A percentile compares a stretch with the other conserved stretches of the same genome.
phyloP scores from a whole-genome alignment of 73 alveolate genomes.

The Stentor coeruleus region DNA sequence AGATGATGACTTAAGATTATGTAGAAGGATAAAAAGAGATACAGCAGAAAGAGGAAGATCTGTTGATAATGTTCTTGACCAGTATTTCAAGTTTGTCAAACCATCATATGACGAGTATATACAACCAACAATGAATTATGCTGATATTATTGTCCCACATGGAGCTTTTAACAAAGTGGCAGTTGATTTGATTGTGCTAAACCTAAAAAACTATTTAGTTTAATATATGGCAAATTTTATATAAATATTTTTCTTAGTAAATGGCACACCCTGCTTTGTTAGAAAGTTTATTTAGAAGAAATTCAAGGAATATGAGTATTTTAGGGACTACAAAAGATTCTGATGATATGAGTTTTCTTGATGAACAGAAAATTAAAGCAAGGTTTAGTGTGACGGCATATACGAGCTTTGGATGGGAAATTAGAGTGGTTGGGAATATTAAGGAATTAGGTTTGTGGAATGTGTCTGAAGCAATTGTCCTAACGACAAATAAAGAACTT shows the following conservation, averaged over 20 bases:
- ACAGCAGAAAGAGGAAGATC: slow-evolving; percentile 90
- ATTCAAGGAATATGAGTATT: too few species aligned
- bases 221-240: too few species aligned
- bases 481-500: not conserved
- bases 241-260: too few species aligned
- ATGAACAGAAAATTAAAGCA: not conserved
- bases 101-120: slow-evolving; percentile 84
- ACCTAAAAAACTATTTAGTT: slow-evolving; percentile 35
- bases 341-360: not conserved
- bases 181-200: slow-evolving; percentile 36
- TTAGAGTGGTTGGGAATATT: not conserved
- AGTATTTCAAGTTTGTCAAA: slow-evolving; percentile 90
- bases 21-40: slow-evolving; percentile 91
- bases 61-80: slow-evolving; percentile 70
- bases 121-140: slow-evolving; percentile 85
- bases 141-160: slow-evolving; percentile 86
- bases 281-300: too few species aligned
- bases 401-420: not conserved
- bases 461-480: not conserved
- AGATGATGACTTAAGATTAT: slow-evolving; percentile 87
- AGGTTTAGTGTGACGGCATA: not conserved
- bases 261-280: too few species aligned
- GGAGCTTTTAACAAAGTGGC: slow-evolving; percentile 34
- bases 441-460: not conserved
- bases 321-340: not conserved